These are phyloP conservation scores for Isatis tinctoria DNA, from an alignment of 345 rosid species.

Conservation along the genomic window DNA sequence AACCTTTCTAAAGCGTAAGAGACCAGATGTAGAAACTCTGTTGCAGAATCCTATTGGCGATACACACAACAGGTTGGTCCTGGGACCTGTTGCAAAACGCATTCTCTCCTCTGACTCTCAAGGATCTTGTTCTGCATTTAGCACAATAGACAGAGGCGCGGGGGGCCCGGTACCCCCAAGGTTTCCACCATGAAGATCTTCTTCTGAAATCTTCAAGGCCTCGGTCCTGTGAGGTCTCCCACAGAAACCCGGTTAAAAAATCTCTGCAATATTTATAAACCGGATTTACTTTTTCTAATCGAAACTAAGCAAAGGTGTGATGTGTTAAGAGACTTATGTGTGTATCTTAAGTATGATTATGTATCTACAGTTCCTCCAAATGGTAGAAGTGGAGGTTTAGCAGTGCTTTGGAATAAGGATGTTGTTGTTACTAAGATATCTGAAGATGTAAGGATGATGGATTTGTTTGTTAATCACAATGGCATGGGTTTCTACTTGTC, in stretches of 20 bases:
- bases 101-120: too few relatives aligned
- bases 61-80: too few relatives aligned
- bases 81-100: too few relatives aligned
- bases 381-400: not conserved
- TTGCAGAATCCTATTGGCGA: too few relatives aligned
- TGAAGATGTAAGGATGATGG: not conserved
- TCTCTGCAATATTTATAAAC: not conserved
- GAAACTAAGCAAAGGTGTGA: not conserved
- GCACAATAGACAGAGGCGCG: not conserved
- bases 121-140: too few relatives aligned
- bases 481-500: not conserved
- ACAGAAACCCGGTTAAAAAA: not conserved
- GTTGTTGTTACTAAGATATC: not conserved
- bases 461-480: not conserved
- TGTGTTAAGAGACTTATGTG: not conserved
- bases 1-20: too few relatives aligned
- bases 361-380: not conserved
- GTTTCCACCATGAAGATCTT: not conserved
- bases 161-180: not conserved
- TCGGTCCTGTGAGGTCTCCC: not conserved
- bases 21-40: too few relatives aligned
- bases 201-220: not conserved
- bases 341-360: not conserved
- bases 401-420: not conserved
- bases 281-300: not conserved